Evolutionary conservation across 257 asterid species (phyloP).

Genomic region (Schizonepeta tenuifolia): DNA sequence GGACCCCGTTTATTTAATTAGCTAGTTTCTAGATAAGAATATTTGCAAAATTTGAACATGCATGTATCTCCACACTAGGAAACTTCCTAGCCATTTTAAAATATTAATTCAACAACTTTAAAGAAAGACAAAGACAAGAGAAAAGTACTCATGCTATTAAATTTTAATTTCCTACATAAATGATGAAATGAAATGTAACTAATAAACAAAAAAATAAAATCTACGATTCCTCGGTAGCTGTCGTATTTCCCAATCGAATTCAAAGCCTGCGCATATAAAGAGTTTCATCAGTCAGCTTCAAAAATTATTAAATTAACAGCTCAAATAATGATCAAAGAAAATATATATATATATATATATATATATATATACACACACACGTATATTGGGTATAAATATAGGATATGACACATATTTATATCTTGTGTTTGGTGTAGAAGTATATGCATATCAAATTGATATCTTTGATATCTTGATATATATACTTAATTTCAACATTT

Average conservation of each 20-base stretch:
- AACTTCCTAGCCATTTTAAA: not conserved
- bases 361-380: too few species aligned
- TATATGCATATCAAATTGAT: too few species aligned
- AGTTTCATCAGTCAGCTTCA: not conserved
- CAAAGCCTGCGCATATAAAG: slow-evolving; percentile 35
- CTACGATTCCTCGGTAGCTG: not conserved
- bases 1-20: not conserved
- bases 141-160: slow-evolving; percentile 5
- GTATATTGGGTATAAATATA: too few species aligned
- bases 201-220: not conserved
- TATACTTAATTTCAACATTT: too few species aligned
- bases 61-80: not conserved
- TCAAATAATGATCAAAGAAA: not conserved
- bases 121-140: not conserved
- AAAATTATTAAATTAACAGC: too few species aligned
- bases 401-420: too few species aligned
- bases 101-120: not conserved
- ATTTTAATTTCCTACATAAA: not conserved
- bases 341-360: too few species aligned
- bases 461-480: too few species aligned
- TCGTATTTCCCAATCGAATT: not conserved
- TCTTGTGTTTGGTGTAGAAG: too few species aligned
- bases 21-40: slow-evolving; percentile 3
- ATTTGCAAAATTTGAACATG: not conserved
- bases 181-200: not conserved